phyloP scores from a whole-genome alignment of 164 flowering plant species.

The Houttuynia cordata region DNA sequence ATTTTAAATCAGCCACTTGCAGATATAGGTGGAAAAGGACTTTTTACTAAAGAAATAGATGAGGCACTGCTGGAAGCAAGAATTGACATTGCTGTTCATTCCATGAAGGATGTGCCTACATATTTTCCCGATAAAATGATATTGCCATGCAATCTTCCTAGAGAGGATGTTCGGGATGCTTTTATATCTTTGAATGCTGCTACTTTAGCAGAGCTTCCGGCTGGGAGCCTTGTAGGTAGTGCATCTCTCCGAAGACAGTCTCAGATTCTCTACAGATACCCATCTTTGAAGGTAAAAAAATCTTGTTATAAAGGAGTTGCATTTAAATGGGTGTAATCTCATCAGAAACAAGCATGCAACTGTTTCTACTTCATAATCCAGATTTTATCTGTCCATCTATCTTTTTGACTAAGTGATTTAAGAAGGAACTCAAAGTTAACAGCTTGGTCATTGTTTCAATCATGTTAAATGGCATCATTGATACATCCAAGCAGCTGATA shows the following conservation, averaged over 20 bases:
- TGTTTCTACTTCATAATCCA: too few relatives aligned
- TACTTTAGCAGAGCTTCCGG: slow-evolving; percentile 77
- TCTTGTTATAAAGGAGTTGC: too few relatives aligned
- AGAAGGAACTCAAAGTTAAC: too few relatives aligned
- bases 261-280: slow-evolving; percentile 79
- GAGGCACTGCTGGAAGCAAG: slow-evolving; percentile 78
- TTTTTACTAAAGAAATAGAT: slow-evolving; percentile 93
- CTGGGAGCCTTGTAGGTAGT: slow-evolving; percentile 80
- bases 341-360: too few relatives aligned
- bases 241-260: slow-evolving; percentile 96
- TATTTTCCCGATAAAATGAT: slow-evolving; percentile 78
- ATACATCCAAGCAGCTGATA: too few relatives aligned
- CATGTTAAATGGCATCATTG: too few relatives aligned
- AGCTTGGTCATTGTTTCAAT: too few relatives aligned
- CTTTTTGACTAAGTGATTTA: too few relatives aligned
- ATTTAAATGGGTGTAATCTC: too few relatives aligned
- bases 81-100: slow-evolving; percentile 95
- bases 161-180: slow-evolving; percentile 98
- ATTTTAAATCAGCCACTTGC: slow-evolving; percentile 85
- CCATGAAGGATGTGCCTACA: slow-evolving; percentile 99
- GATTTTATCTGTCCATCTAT: too few relatives aligned
- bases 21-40: slow-evolving; percentile 95
- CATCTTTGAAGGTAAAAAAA: slow-evolving; percentile 57
- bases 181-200: slow-evolving; percentile 62
- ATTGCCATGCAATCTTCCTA: slow-evolving; percentile 82